These are phyloP conservation scores for Phytopythium ostracodes DNA, from an alignment of 352 stramenopile genomes.

Conservation along the genomic window DNA sequence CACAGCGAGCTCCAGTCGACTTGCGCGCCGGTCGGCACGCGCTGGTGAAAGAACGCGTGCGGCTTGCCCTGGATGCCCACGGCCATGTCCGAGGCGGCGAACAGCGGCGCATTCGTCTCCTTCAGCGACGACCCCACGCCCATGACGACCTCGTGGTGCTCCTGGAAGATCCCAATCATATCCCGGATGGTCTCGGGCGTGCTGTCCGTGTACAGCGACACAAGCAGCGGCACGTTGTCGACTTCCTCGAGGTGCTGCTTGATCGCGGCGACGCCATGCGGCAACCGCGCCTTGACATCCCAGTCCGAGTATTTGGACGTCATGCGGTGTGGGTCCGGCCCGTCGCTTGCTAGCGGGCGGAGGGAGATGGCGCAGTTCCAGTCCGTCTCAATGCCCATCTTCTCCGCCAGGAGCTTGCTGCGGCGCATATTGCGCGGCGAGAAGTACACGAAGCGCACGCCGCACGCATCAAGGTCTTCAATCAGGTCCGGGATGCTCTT, in stretches of 20 bases:
- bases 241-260: constrained; percentile 95
- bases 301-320: constrained; percentile 97
- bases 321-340: constrained; percentile 94
- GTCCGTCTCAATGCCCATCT: constrained; percentile 99
- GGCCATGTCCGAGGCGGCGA: constrained; percentile 63
- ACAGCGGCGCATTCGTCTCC: constrained; percentile 73
- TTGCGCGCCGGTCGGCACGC: constrained; percentile 48
- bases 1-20: constrained; percentile 47
- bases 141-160: constrained; percentile 82
- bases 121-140: constrained; percentile 75
- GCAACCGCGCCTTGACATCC: constrained; percentile 94
- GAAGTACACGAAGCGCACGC: constrained; percentile 99
- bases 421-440: constrained; percentile 98
- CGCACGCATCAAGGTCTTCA: constrained; percentile 92
- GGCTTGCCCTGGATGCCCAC: constrained; percentile 66
- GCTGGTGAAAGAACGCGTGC: constrained; percentile 68
- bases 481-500: constrained; percentile 95
- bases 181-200: constrained; percentile 94
- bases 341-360: constrained; percentile 87
- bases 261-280: constrained; percentile 95
- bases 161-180: constrained; percentile 89
- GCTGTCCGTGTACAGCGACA: constrained; percentile 98
- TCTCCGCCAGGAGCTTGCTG: constrained; percentile 95
- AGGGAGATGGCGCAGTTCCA: constrained; percentile 99
- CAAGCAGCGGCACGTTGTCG: constrained; percentile 97